phyloP scores from a whole-genome alignment of 1,284 basidiomycete species.

The Rhodotorula sp. region DNA sequence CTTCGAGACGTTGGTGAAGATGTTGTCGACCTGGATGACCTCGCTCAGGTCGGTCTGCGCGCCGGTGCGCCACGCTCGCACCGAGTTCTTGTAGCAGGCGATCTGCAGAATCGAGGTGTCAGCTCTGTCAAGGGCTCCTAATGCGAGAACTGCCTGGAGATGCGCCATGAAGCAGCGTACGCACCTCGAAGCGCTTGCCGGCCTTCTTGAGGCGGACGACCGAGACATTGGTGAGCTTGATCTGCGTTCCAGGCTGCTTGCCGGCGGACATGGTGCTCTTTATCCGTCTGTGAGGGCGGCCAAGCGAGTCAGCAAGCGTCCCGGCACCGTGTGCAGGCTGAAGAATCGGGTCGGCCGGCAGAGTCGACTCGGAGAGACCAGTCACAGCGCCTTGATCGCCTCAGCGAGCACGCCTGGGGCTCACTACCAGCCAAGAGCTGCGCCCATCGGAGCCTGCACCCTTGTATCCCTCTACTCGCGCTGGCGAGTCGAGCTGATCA shows the following conservation, averaged over 20 bases:
- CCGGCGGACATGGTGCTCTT: slow-evolving; percentile 49
- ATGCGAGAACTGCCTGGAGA: not conserved
- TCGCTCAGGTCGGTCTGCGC: slow-evolving; percentile 94
- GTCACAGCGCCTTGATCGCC: too few relatives aligned
- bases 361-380: too few relatives aligned
- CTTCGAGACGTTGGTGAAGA: slow-evolving; percentile 96
- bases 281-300: too few relatives aligned
- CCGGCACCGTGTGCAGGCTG: too few relatives aligned
- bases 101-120: slow-evolving; percentile 59
- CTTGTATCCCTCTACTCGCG: too few relatives aligned
- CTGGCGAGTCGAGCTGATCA: too few relatives aligned
- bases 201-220: slow-evolving; percentile 93
- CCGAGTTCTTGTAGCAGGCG: slow-evolving; percentile 95
- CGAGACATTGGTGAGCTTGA: slow-evolving; percentile 95
- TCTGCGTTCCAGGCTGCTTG: slow-evolving; percentile 81
- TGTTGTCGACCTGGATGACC: slow-evolving; percentile 89
- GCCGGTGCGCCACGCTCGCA: slow-evolving; percentile 90
- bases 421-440: too few relatives aligned
- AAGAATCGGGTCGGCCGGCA: too few relatives aligned
- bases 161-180: slow-evolving; percentile 27
- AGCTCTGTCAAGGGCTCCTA: not conserved
- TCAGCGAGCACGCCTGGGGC: too few relatives aligned
- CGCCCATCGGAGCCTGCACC: too few relatives aligned
- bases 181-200: slow-evolving; percentile 94
- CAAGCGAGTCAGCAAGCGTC: too few relatives aligned